Base-by-base conservation (phyloP, 345 rosid genomes). In the Limnanthes douglasii region DNA sequence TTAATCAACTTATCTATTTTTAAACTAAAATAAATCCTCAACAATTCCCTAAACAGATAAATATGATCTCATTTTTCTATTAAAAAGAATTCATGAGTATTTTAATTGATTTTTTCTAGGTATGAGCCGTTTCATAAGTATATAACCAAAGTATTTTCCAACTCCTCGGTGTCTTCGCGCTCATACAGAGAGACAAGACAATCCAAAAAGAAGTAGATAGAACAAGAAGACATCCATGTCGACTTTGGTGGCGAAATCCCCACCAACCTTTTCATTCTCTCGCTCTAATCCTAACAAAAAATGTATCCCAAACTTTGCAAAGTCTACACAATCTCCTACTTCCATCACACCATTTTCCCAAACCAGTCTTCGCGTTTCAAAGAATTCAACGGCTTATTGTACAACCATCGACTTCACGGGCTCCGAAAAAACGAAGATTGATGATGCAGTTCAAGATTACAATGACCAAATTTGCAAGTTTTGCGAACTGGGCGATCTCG, bases 401-500 rank as follows among this genome's bases (percentile, higher is more conserved):
- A 12, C 62, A 16, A 37, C 46, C 0, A 38, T 45, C 9, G 43
- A 51, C 30, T 23, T 41, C 34, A 49, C 62, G 22, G 11, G 38
- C 27, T 35, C 64, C 3, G 16, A 35, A n/a, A 11, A 36, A n/a
- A 41, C 41, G 21, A 9, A 45, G 31, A 15, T 39, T 19, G 53
- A 48, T 20, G 8, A 21, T 12, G 28, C 17, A 30, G 11, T 27
- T 22, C 14, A 34, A n/a, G 61, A 59, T 43, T 46, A 31, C 21
- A 73, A 68, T 37, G 41, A 29, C 19, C 51, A 41, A 46, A 52
- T 68, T 14, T 23, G 53, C 11, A 53, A 62, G 37, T 43, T 61
- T 26, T 63, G 65, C 16, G 56, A 73, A 48, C 20, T 51, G 41
- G 64, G 83, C n/a, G 38, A 60, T 34, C 69, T 70, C 26, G 24